Evolutionary conservation across 2,329 filamentous ascomycete genomes (phyloP).

Genomic region (Stylonectria norvegica): DNA sequence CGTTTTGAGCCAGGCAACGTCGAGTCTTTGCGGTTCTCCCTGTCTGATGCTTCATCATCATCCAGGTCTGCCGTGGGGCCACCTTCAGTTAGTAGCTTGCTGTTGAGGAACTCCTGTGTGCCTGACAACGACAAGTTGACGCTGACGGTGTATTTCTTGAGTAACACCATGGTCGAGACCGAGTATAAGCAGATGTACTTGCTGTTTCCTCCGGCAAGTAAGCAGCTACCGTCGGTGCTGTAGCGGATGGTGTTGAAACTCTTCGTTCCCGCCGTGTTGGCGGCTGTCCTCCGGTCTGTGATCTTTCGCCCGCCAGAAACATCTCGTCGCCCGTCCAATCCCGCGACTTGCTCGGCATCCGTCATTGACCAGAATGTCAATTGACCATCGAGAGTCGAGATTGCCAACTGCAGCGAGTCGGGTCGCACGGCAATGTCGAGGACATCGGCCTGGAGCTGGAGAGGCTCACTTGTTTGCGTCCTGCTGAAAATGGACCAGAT

Average conservation of each 20-base stretch:
- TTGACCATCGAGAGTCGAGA: slow-evolving; percentile 90
- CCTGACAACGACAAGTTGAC: slow-evolving; percentile 94
- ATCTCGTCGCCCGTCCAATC: slow-evolving; percentile 85
- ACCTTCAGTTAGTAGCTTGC: slow-evolving; percentile 83
- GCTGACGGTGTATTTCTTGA: slow-evolving; percentile 95
- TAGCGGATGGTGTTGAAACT: slow-evolving; percentile 85
- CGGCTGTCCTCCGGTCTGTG: slow-evolving; percentile 83
- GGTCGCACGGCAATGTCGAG: slow-evolving; percentile 82
- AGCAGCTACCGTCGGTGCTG: slow-evolving; percentile 85
- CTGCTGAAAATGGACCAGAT: slow-evolving; percentile 95
- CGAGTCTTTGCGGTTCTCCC: slow-evolving; percentile 77
- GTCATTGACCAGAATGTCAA: slow-evolving; percentile 91
- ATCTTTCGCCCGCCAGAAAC: slow-evolving; percentile 88
- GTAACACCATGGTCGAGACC: slow-evolving; percentile 82
- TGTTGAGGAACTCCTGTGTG: slow-evolving; percentile 96
- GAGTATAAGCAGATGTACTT: slow-evolving; percentile 98
- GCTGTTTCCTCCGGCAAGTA: slow-evolving; percentile 90
- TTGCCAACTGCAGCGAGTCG: slow-evolving; percentile 85
- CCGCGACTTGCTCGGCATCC: slow-evolving; percentile 80
- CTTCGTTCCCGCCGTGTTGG: slow-evolving; percentile 87
- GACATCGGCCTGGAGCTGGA: slow-evolving; percentile 89
- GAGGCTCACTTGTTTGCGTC: slow-evolving; percentile 89
- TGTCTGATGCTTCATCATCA: slow-evolving; percentile 81
- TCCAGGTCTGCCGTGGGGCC: slow-evolving; percentile 84
- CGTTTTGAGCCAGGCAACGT: slow-evolving; percentile 82